Conservation (phyloP, 495 filamentous ascomycete species). For the Oidiodendron maius region DNA sequence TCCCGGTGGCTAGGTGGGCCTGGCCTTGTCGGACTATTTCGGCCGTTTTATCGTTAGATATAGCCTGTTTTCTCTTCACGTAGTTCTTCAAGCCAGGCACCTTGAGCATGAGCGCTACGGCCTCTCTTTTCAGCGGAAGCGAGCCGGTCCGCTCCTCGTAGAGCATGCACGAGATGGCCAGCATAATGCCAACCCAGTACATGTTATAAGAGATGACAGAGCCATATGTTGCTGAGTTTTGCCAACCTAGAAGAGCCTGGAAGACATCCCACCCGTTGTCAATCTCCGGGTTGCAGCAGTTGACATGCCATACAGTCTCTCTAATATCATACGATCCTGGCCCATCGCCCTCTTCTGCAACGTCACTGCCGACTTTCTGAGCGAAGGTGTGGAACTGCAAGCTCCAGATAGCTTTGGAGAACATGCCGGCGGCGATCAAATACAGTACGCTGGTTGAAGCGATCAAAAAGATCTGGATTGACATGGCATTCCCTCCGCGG, state of each 20-base stretch:
- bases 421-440: conserved; percentile 72
- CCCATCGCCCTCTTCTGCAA: conserved; percentile 63
- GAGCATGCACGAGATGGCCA: conserved; percentile 51
- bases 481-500: conserved; percentile 46
- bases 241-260: conserved; percentile 75
- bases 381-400: conserved; percentile 63
- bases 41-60: neutral
- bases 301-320: conserved; percentile 83
- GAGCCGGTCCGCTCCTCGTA: conserved; percentile 62
- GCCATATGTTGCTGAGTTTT: conserved; percentile 78
- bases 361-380: conserved; percentile 61
- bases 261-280: conserved; percentile 84
- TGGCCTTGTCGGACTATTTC: conserved; percentile 4
- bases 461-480: conserved; percentile 72
- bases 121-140: conserved; percentile 48
- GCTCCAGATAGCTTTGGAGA: conserved; percentile 68
- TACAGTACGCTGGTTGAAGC: conserved; percentile 77
- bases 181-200: conserved; percentile 69
- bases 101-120: neutral
- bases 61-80: conserved; percentile 1
- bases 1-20: neutral
- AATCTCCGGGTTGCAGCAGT: conserved; percentile 72
- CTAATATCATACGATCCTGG: conserved; percentile 82
- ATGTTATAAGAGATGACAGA: conserved; percentile 79
- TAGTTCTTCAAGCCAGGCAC: conserved; percentile 1